Conservation (phyloP, 768 basidiomycete species). For the Lentinula detonsa region DNA sequence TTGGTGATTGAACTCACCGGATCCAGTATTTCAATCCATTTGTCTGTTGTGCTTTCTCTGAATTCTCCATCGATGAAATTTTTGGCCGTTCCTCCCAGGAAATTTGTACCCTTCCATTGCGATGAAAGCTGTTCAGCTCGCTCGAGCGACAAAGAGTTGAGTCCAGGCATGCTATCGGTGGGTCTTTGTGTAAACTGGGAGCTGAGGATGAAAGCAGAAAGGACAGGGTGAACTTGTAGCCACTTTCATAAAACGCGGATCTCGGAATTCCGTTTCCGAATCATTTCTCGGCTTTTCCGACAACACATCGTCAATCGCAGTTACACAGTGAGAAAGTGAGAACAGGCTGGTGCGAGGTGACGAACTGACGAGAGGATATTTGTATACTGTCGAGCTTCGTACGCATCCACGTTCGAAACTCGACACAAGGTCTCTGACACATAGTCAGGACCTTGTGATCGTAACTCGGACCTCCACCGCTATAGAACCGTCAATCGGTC, state of each 20-base stretch:
- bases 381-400: too few relatives aligned
- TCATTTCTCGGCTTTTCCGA: background rate
- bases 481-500: too few relatives aligned
- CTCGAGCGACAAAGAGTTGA: conserved; percentile 52
- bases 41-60: conserved; percentile 68
- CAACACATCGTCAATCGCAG: background rate
- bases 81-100: conserved; percentile 82
- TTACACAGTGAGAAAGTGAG: too few relatives aligned
- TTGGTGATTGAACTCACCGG: conserved; percentile 54
- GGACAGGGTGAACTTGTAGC: background rate
- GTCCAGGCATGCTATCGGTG: conserved; percentile 6
- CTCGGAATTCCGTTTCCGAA: background rate
- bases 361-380: too few relatives aligned
- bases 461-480: too few relatives aligned
- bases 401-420: too few relatives aligned
- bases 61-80: conserved; percentile 92
- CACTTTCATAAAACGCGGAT: background rate
- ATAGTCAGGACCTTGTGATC: too few relatives aligned
- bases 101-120: conserved; percentile 84
- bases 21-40: conserved; percentile 87
- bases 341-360: background rate
- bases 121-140: conserved; percentile 67
- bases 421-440: too few relatives aligned
- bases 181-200: too few relatives aligned
- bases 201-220: background rate